phyloP scores from a whole-genome alignment of 1,139 yeast species.

The Wickerhamiella infanticola region DNA sequence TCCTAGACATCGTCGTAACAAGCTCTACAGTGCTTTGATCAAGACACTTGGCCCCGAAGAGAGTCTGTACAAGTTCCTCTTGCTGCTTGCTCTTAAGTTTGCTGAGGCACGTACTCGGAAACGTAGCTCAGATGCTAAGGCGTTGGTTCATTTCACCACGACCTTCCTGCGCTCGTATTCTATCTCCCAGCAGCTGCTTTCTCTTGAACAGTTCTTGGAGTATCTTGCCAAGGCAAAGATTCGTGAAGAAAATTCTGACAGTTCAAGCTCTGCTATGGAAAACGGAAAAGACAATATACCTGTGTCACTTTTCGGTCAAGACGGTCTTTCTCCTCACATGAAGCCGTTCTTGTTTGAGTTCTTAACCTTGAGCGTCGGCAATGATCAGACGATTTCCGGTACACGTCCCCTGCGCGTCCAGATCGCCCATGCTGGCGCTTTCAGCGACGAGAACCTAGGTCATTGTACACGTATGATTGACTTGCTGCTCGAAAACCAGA shows the following conservation, averaged over 20 bases:
- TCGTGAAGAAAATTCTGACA: not conserved
- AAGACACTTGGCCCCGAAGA: conserved; percentile 54
- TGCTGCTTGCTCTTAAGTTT: conserved; percentile 68
- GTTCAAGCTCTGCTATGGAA: not conserved
- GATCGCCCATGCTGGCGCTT: conserved; percentile 11
- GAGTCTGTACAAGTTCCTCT: conserved; percentile 57
- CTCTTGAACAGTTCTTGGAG: conserved; percentile 39
- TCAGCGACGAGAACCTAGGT: conserved; percentile 3
- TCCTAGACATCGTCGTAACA: conserved; percentile 90
- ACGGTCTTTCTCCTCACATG: conserved; percentile 1
- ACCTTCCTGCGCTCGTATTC: conserved; percentile 53
- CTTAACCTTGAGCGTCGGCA: conserved; percentile 18
- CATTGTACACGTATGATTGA: conserved; percentile 5
- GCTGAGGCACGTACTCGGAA: conserved; percentile 33
- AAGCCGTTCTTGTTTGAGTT: conserved; percentile 33
- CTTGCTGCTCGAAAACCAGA: conserved; percentile 1
- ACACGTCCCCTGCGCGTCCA: conserved; percentile 19
- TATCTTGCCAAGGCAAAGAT: conserved; percentile 18
- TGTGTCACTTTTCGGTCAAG: not conserved
- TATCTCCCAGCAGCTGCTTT: conserved; percentile 51
- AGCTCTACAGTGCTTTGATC: conserved; percentile 62
- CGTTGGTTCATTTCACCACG: conserved; percentile 54
- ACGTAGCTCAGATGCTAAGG: conserved; percentile 48
- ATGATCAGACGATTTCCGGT: conserved; percentile 18
- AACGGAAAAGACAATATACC: not conserved